phyloP scores from a whole-genome alignment of 495 filamentous ascomycete genomes.

The Parathielavia hyrcaniae region DNA sequence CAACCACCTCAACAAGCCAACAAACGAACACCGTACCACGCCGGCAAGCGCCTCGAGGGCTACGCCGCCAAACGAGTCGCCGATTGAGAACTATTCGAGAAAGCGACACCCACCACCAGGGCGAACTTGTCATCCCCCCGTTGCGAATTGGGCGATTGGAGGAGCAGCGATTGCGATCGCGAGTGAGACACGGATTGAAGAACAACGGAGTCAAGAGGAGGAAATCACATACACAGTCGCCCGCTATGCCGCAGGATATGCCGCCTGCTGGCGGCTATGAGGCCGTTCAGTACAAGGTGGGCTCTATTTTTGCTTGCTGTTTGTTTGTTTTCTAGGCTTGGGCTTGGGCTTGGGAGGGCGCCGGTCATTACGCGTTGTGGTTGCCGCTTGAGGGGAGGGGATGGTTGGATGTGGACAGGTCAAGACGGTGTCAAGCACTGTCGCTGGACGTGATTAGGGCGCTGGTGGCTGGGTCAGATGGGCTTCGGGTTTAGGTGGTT shows the following conservation, averaged over 20 bases:
- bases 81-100: neutral
- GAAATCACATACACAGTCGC: slow-evolving; percentile 11
- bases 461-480: too few relatives aligned
- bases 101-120: neutral
- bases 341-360: neutral
- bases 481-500: too few relatives aligned
- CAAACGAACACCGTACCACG: neutral
- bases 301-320: slow-evolving; percentile 21
- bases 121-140: neutral
- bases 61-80: too few relatives aligned
- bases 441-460: too few relatives aligned
- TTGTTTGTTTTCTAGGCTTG: neutral
- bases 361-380: too few relatives aligned
- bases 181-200: neutral
- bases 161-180: neutral
- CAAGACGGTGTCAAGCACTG: too few relatives aligned
- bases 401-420: too few relatives aligned
- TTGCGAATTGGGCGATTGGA: neutral
- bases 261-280: slow-evolving; percentile 90
- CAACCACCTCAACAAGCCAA: neutral
- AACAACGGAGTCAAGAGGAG: slow-evolving; percentile 1
- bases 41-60: too few relatives aligned
- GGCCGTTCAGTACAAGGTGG: slow-evolving; percentile 91
- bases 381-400: too few relatives aligned
- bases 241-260: slow-evolving; percentile 77